Evolutionary conservation across 1,284 basidiomycete genomes (phyloP), one percentile per base, ranked within the genome.

Genomic region (Heterobasidion occidentale): DNA sequence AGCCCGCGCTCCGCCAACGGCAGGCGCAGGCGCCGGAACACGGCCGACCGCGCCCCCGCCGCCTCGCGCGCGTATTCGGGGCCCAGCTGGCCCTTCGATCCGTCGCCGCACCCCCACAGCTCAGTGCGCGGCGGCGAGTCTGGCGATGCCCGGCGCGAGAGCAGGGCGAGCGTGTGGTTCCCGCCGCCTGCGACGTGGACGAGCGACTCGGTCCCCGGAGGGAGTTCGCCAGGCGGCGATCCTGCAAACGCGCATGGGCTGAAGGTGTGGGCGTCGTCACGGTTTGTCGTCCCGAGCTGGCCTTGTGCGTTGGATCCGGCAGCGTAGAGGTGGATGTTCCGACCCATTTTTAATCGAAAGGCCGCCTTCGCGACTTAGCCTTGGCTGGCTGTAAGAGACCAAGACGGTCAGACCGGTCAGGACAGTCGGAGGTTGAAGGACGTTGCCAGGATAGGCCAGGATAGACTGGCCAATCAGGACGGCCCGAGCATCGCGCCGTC

Each of bases 231-330:
- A 7, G 61, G 52, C n/a, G 54, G 36, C 19, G 6, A 48, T 7
- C 58, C 64, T 20, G 49, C 61, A 64, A 76, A 86, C 2, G 67
- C 60, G 63, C 83, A 84, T 2, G 70, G 70, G 1, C 66, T 65
- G 65, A 90, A 88, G 0, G 54, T 60, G 62, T 82, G 74, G 1
- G 79, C 78, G 64, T 93, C 90, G 12, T 86, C 78, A 4, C 65
- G 33, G 55, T 77, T 72, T 1, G 77, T 77, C 45, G 81, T 79
- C 0, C 78, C 84, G 5, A 94, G 82, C 66, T 93, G 91, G 2
- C 86, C 89, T 48, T 78, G 77, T 14, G 84, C 86, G 65, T 94
- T 94, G 0, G 90, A 92, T 3, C 91, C 91, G 46, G 84, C 78
- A 8, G 85, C 79, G 48, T 54, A 56, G 34, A 59, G 53, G 38